Base-by-base conservation (phyloP, 345 rosid genomes). In the Hevea brasiliensis region DNA sequence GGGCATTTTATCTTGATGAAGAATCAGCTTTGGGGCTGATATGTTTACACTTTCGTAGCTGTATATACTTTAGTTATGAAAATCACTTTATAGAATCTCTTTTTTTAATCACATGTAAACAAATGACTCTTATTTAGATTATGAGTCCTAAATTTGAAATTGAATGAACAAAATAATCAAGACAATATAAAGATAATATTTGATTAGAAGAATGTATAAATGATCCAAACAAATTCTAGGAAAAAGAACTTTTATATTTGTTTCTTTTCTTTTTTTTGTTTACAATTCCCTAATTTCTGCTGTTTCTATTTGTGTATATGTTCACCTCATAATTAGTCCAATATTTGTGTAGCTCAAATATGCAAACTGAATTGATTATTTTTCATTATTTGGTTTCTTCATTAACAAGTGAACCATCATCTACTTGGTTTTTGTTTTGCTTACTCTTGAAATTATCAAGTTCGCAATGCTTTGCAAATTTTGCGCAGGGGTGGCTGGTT, bases 401-500 rank as follows among this genome's bases (percentile, higher is more conserved):
- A 13, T 72, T n/a, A 32, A 61, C 2, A 48, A 21, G 54, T 23
- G 35, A n/a, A 44, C 41, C 60, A 37, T 47, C 17, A 8, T 8
- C 18, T n/a, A 0, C 12, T 65, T 48, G 7, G 47, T n/a, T 41
- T 21, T 18, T 53, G n/a, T 42, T 29, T 60, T 53, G 8, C 35
- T 11, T 24, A 8, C n/a, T 67, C 24, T 80, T 63, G 37, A 27
- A n/a, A 29, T 74, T 41, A 29, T 58, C 76, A 83, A 80, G 44
- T 78, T 75, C 76, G 73, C 54, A 56, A 61, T 77, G 61, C 75
- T 56, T 37, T 80, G 27, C 65, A 72, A 60, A 44, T 72, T 44
- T 67, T 69, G 1, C 80, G 73, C 11, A 55, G 80, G 69, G n/a
- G 18, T 6, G 68, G 76, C 17, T 29, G 56, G 35, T 21, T 68